Percentiles rank a stretch among this genome's conserved stretches.
These are phyloP conservation scores for Termitomyces sp. DNA, from an alignment of 768 basidiomycete species.

Conservation along the genomic window DNA sequence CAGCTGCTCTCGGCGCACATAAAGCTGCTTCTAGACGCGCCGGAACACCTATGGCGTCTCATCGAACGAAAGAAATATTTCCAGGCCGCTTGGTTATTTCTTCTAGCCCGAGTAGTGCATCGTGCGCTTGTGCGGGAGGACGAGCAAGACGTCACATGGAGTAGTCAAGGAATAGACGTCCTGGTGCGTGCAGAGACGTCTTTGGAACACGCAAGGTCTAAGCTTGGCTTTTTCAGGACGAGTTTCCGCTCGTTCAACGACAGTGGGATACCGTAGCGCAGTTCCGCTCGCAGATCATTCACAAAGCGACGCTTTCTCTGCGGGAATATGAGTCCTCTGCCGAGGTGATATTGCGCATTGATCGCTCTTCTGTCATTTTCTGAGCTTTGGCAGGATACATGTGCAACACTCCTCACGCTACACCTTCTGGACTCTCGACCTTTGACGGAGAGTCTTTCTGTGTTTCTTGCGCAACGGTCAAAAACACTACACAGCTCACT, in stretches of 20 bases:
- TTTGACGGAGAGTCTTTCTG: conserved; percentile 64
- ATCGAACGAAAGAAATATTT: conserved; percentile 79
- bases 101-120: conserved; percentile 82
- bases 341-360: conserved; percentile 38
- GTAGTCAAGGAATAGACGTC: conserved; percentile 57
- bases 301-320: conserved; percentile 82
- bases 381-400: conserved; percentile 50
- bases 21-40: conserved; percentile 88
- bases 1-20: conserved; percentile 84
- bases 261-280: conserved; percentile 92
- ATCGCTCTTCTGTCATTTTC: not conserved
- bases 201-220: not conserved
- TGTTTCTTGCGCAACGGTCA: conserved; percentile 70
- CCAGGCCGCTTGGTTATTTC: conserved; percentile 84
- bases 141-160: conserved; percentile 62
- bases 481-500: conserved; percentile 51
- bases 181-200: conserved; percentile 37
- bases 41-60: conserved; percentile 88
- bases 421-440: conserved; percentile 89
- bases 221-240: conserved; percentile 45
- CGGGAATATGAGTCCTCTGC: conserved; percentile 53
- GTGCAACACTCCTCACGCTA: conserved; percentile 77
- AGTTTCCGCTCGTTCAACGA: conserved; percentile 85
- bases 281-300: conserved; percentile 85
- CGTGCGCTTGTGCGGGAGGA: conserved; percentile 65